Evolutionary conservation across 2,329 filamentous ascomycete genomes (phyloP).

Genomic region (Paradendryphiella salina): DNA sequence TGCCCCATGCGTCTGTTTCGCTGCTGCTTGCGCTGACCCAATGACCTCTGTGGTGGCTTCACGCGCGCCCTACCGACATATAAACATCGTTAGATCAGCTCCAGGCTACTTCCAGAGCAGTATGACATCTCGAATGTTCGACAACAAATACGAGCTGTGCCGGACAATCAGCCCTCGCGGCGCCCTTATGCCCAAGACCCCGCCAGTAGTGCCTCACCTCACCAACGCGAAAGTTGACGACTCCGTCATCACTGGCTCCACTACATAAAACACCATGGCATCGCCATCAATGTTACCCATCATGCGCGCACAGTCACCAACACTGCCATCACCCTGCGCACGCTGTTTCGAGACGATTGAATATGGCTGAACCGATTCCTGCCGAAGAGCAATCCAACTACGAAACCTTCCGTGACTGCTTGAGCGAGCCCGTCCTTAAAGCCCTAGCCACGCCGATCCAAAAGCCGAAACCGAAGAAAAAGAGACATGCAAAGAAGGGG

Average conservation of each 20-base stretch:
- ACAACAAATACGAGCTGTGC: slow-evolving; percentile 10
- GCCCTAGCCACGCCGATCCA: slow-evolving; percentile 55
- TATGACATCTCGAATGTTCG: slow-evolving; percentile 7
- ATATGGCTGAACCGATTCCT: slow-evolving; percentile 39
- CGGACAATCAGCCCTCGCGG: slow-evolving; percentile 9
- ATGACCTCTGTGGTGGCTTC: not conserved
- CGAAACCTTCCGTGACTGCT: slow-evolving; percentile 71
- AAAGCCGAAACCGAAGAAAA: slow-evolving; percentile 52
- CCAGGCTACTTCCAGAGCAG: not conserved
- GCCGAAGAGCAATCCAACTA: slow-evolving; percentile 58
- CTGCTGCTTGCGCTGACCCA: not conserved
- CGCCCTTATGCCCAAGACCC: slow-evolving; percentile 17
- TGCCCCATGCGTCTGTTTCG: not conserved
- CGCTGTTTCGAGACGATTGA: not conserved
- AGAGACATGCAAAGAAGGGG: slow-evolving; percentile 35
- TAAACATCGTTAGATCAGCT: not conserved
- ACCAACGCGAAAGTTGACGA: slow-evolving; percentile 21
- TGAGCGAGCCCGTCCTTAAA: slow-evolving; percentile 70
- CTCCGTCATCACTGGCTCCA: slow-evolving; percentile 25
- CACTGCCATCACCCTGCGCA: not conserved
- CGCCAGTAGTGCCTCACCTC: slow-evolving; percentile 19
- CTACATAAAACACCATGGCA: slow-evolving; percentile 25
- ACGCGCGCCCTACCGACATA: not conserved
- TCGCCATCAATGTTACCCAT: slow-evolving; percentile 3
- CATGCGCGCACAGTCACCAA: slow-evolving; percentile 1